Percentiles rank a stretch among this genome's conserved stretches.
Conservation (phyloP, 2,329 filamentous ascomycete species). For the Apiospora pterosperma region DNA sequence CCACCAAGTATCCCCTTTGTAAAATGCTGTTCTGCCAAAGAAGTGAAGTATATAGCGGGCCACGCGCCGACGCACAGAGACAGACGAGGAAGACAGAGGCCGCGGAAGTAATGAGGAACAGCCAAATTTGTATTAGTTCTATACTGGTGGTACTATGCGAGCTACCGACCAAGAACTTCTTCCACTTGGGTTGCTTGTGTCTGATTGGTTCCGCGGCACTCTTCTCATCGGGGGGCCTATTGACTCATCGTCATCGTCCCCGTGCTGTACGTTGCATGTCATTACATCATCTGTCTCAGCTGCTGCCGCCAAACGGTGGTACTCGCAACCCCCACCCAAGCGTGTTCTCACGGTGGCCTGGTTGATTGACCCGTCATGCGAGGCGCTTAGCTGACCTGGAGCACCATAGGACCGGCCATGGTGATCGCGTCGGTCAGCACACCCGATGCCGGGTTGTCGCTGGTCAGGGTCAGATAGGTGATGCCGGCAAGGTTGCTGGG, state of each 20-base stretch:
- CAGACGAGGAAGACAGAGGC: neutral
- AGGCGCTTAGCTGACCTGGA: conserved; percentile 44
- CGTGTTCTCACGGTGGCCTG: no score
- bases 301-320: neutral
- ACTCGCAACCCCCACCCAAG: no score
- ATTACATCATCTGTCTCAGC: neutral
- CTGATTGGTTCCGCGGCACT: neutral
- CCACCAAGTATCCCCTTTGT: neutral
- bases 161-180: conserved; percentile 6
- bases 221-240: neutral
- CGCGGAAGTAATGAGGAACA: neutral
- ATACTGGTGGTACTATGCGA: conserved; percentile 8
- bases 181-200: neutral
- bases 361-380: neutral
- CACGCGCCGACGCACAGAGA: neutral
- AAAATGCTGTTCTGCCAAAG: neutral
- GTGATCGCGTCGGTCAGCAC: conserved; percentile 59
- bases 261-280: neutral
- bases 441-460: conserved; percentile 43
- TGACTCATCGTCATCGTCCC: neutral
- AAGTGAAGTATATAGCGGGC: neutral
- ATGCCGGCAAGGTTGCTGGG: conserved; percentile 61
- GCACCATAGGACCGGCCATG: conserved; percentile 61
- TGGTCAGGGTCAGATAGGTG: conserved; percentile 66
- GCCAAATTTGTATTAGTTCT: conserved; percentile 4